Evolutionary conservation across 495 filamentous ascomycete species (phyloP), one percentile per base, ranked within the genome.

Genomic region (Aspergillus sparsus): DNA sequence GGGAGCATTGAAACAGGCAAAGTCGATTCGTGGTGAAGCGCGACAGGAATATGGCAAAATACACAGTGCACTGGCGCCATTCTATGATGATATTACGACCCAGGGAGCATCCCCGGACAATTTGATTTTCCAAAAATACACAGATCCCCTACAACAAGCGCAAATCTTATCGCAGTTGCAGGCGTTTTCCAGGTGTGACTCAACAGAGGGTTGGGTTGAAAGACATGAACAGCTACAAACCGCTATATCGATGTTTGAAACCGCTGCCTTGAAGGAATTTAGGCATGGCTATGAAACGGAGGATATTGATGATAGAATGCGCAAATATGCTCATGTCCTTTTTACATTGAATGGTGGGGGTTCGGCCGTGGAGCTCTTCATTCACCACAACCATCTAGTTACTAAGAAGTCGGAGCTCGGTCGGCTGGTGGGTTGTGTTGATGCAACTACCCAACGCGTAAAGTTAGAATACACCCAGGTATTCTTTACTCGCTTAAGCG

Each of bases 31-130:
- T 12, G 94, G 95, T 11, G 81, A 88, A 69, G 94, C 94, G 16
- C 82, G 92, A 54, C 86, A 92, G 66, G 92, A 98, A 73, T 98
- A 92, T 71, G 94, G 88, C 21, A 93, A 87, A 70, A 83, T 97
- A 33, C 96, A 98, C 74, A 87, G 86, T 15, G 91, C 91, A 10
- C 77, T 98, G 61, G 89, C 87, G 42, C 92, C 91, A 9, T 91
- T 95, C 65, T 98, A 98, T 74, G 80, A 87, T 50, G 91, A 97
- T 66, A 86, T 97, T 45, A 85, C 79, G 5, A 77, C 76, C 57
- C 86, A 87, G 13, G 86, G 83, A 64, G 87, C 83, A 16, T 92
- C 96, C 65, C 83, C 87, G 10, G 90, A 97, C 53, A 90, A 89
- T 6, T 75, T 91, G 32, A 80, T 99, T 3, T 98, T 97, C 69